A percentile compares a stretch with the other conserved stretches of the same genome.
Conservation (phyloP, 2,329 filamentous ascomycete genomes). For the Domatiomyces globalis region DNA sequence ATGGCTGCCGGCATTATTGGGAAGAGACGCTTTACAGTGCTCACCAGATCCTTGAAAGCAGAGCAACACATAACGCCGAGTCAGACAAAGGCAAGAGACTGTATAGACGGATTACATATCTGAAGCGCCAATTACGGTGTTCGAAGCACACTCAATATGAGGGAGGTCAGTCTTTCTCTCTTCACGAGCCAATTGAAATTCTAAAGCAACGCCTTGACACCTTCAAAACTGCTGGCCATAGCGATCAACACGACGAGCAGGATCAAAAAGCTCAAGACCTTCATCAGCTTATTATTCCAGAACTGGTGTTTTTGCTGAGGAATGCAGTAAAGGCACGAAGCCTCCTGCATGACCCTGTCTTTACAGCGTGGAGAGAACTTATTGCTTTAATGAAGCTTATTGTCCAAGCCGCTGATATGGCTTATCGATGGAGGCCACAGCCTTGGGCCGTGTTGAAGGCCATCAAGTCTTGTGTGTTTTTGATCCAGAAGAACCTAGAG, state of each 20-base stretch:
- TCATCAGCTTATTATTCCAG: conserved; percentile 12
- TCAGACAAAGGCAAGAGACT: conserved; percentile 6
- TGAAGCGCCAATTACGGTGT: background rate
- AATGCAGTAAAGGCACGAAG: conserved; percentile 7
- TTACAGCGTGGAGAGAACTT: conserved; percentile 4
- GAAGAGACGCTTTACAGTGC: conserved; percentile 9
- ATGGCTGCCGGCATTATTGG: conserved; percentile 2
- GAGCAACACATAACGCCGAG: conserved; percentile 1
- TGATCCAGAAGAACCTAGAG: background rate
- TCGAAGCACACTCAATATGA: background rate
- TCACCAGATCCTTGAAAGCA: conserved; percentile 2
- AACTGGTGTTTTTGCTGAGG: conserved; percentile 7
- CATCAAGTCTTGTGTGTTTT: background rate
- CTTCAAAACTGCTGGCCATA: background rate
- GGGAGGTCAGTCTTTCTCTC: background rate
- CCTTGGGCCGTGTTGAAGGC: background rate
- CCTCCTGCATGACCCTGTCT: conserved; percentile 2
- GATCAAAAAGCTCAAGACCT: conserved; percentile 8
- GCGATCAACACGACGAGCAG: conserved; percentile 1
- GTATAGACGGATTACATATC: background rate
- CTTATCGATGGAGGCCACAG: conserved; percentile 3
- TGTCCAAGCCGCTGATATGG: conserved; percentile 1
- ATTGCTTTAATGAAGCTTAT: conserved; percentile 5
- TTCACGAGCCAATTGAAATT: background rate
- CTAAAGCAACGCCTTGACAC: background rate